phyloP scores from a whole-genome alignment of 495 filamentous ascomycete genomes.

The Tuber calosporum region DNA sequence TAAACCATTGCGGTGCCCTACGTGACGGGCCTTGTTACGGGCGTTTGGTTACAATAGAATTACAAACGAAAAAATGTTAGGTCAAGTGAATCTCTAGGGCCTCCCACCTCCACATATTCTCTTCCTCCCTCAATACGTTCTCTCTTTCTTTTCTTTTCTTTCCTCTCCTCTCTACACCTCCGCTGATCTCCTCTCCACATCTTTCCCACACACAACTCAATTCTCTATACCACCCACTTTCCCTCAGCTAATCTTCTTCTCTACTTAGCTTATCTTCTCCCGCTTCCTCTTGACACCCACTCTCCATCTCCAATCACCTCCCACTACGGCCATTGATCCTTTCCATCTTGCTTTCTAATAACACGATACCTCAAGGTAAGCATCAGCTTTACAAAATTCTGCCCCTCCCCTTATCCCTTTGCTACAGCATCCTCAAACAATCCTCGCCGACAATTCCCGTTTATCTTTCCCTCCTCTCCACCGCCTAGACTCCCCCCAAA shows the following conservation, averaged over 20 bases:
- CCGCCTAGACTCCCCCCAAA: background rate
- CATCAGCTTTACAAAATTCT: background rate
- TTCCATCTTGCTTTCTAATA: background rate
- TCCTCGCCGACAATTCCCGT: background rate
- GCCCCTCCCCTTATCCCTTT: background rate
- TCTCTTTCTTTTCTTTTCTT: background rate
- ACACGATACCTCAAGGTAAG: background rate
- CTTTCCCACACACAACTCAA: background rate
- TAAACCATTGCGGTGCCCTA: background rate
- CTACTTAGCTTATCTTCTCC: background rate
- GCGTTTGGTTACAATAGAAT: background rate
- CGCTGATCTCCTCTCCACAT: background rate
- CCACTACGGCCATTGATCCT: background rate
- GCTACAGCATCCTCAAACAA: background rate
- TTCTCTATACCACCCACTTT: background rate
- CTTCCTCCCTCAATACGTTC: background rate
- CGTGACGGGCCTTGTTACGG: background rate
- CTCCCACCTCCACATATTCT: background rate
- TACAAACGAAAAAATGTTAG: background rate
- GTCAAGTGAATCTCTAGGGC: background rate
- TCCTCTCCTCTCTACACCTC: background rate
- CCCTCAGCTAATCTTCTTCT: background rate
- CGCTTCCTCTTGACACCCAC: background rate
- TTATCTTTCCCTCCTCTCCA: background rate
- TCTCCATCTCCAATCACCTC: background rate